Evolutionary conservation across 352 stramenopile species (phyloP).

Genomic region (Globisporangium acanthophoron): DNA sequence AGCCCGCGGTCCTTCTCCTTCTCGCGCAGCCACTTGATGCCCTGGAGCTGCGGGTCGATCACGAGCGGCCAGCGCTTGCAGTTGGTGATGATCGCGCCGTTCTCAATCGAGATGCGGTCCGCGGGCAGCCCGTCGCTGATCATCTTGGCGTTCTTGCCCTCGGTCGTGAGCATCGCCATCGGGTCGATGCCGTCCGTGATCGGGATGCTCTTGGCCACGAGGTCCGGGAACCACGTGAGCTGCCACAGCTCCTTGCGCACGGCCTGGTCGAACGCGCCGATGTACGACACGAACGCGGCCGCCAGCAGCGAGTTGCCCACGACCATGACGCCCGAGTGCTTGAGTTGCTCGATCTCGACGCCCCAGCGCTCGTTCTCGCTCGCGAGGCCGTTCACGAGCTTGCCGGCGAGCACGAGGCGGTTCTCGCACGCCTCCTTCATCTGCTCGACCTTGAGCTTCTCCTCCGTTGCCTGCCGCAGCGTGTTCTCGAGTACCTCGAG

Average conservation of each 20-base stretch:
- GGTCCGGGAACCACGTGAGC: slow-evolving; percentile 83
- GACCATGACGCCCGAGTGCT: slow-evolving; percentile 92
- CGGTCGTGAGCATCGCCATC: slow-evolving; percentile 93
- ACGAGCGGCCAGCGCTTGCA: slow-evolving; percentile 97
- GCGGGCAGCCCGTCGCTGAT: slow-evolving; percentile 95
- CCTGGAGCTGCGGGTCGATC: slow-evolving; percentile 97
- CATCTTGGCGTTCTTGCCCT: slow-evolving; percentile 97
- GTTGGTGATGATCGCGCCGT: slow-evolving; percentile 96
- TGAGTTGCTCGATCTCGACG: slow-evolving; percentile 95
- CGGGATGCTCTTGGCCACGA: slow-evolving; percentile 89
- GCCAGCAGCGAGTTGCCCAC: slow-evolving; percentile 96
- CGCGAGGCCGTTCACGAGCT: slow-evolving; percentile 93
- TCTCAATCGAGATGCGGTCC: slow-evolving; percentile 97
- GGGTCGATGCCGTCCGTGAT: slow-evolving; percentile 94
- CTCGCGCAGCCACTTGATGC: slow-evolving; percentile 97
- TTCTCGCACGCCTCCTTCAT: slow-evolving; percentile 92
- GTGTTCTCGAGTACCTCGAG: slow-evolving; percentile 92
- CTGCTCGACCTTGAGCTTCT: slow-evolving; percentile 96
- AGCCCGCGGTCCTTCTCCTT: slow-evolving; percentile 93
- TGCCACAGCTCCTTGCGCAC: slow-evolving; percentile 85
- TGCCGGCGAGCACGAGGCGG: slow-evolving; percentile 89
- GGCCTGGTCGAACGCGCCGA: slow-evolving; percentile 95
- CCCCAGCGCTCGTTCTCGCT: slow-evolving; percentile 97
- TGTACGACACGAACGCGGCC: slow-evolving; percentile 97
- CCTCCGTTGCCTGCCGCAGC: slow-evolving; percentile 90